Conservation (phyloP, 805 yeast species). For the Myxozyma neotropica region DNA sequence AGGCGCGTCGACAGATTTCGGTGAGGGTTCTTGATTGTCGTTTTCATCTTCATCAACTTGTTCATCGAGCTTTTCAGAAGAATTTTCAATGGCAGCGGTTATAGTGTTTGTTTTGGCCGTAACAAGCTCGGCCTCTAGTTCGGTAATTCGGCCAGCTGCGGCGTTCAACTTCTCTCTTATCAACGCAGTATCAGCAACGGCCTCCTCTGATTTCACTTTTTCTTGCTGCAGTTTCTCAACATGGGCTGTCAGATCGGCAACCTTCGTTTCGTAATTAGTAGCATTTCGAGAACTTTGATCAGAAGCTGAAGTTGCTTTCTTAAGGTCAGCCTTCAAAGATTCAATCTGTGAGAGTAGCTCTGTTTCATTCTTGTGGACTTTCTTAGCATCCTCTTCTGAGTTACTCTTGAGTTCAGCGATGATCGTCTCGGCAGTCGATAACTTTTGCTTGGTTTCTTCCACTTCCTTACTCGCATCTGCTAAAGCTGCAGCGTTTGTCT, state of each 20-base stretch:
- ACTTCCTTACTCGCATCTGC: not conserved
- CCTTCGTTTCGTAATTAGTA: not conserved
- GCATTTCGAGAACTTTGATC: conserved; percentile 1
- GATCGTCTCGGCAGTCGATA: not conserved
- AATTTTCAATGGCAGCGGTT: not conserved
- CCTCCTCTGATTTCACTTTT: not conserved
- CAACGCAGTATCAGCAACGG: not conserved
- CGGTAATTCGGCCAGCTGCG: conserved; percentile 13
- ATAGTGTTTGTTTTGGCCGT: not conserved
- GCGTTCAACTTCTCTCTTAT: conserved; percentile 4
- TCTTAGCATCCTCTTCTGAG: not conserved
- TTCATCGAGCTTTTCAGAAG: not conserved
- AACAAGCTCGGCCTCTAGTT: conserved; percentile 17
- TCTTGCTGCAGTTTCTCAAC: not conserved
- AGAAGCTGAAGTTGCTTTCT: not conserved
- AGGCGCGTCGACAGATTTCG: not conserved
- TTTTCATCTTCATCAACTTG: not conserved
- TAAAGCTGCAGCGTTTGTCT: not conserved
- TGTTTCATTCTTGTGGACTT: conserved; percentile 17
- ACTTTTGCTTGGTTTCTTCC: conserved; percentile 1
- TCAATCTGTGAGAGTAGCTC: conserved; percentile 26
- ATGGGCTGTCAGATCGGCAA: conserved; percentile 34
- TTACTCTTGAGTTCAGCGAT: conserved; percentile 1
- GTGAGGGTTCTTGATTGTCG: not conserved
- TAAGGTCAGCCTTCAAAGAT: not conserved